A percentile compares a stretch with the other conserved stretches of the same genome.
Conservation (phyloP, 495 filamentous ascomycete species). For the Ramalina intermedia region DNA sequence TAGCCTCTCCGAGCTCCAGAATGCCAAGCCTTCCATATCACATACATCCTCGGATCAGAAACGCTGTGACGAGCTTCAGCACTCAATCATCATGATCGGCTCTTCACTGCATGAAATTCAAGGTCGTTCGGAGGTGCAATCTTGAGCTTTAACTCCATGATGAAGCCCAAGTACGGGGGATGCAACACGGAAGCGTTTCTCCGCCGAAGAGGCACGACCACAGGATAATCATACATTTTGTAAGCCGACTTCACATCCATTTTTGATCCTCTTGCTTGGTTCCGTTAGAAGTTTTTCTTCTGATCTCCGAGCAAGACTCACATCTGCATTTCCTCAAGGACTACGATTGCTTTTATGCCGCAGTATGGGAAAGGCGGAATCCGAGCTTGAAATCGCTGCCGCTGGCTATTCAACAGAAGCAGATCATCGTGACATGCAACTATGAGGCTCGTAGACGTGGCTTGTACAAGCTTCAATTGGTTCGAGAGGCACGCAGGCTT, state of each 20-base stretch:
- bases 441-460: conserved; percentile 71
- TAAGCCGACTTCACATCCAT: conserved; percentile 24
- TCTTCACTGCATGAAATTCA: too few relatives aligned
- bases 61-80: too few relatives aligned
- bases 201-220: conserved; percentile 40
- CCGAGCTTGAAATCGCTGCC: conserved; percentile 58
- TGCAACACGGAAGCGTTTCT: background rate
- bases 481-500: conserved; percentile 62
- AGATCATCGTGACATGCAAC: conserved; percentile 90
- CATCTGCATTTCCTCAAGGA: conserved; percentile 33
- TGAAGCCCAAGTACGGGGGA: too few relatives aligned
- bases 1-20: too few relatives aligned
- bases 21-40: too few relatives aligned
- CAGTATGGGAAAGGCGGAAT: conserved; percentile 69
- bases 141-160: too few relatives aligned
- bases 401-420: conserved; percentile 69
- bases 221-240: conserved; percentile 71
- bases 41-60: too few relatives aligned
- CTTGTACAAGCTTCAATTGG: conserved; percentile 68
- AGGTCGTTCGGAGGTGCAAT: too few relatives aligned
- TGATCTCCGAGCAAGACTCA: too few relatives aligned
- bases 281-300: too few relatives aligned
- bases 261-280: background rate
- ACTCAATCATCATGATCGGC: too few relatives aligned
- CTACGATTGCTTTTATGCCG: conserved; percentile 91